Evolutionary conservation across 805 yeast genomes (phyloP).

Genomic region (Pichia phayaonensis): DNA sequence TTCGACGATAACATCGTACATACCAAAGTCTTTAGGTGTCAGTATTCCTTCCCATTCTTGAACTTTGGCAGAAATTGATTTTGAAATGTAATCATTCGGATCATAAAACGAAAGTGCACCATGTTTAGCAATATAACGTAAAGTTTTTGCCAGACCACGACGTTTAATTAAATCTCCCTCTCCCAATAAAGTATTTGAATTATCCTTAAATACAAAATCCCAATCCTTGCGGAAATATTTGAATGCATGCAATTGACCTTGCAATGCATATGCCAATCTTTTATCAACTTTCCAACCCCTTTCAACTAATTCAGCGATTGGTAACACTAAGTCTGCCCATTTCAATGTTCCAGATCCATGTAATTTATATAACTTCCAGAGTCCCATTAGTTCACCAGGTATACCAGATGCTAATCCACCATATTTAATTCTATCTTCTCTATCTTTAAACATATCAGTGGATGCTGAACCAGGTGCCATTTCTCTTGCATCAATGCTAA

Average conservation of each 20-base stretch:
- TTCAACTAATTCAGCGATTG: conserved; percentile 60
- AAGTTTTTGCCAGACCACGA: conserved; percentile 56
- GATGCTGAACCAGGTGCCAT: conserved; percentile 64
- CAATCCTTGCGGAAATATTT: conserved; percentile 37
- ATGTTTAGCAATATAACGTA: conserved; percentile 60
- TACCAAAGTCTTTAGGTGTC: conserved; percentile 53
- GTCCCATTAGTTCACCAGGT: conserved; percentile 88
- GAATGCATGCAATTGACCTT: conserved; percentile 28
- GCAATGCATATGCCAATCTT: conserved; percentile 37
- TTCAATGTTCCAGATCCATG: conserved; percentile 66
- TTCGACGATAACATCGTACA: conserved; percentile 46
- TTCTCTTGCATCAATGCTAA: conserved; percentile 81
- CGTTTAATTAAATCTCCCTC: conserved; percentile 58
- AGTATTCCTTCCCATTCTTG: conserved; percentile 61
- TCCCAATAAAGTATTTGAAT: conserved; percentile 25
- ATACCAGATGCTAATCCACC: conserved; percentile 88
- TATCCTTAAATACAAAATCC: conserved; percentile 42
- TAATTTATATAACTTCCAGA: conserved; percentile 47
- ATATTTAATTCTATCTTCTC: conserved; percentile 44
- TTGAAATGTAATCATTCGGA: conserved; percentile 68
- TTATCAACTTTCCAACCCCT: conserved; percentile 54
- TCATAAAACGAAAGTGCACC: conserved; percentile 83
- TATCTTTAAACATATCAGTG: conserved; percentile 53
- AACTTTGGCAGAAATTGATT: conserved; percentile 43
- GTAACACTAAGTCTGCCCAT: conserved; percentile 70